Percentiles rank a stretch among this genome's conserved stretches.
phyloP scores from a whole-genome alignment of 257 asterid species.

The Solanum gandarillasii region DNA sequence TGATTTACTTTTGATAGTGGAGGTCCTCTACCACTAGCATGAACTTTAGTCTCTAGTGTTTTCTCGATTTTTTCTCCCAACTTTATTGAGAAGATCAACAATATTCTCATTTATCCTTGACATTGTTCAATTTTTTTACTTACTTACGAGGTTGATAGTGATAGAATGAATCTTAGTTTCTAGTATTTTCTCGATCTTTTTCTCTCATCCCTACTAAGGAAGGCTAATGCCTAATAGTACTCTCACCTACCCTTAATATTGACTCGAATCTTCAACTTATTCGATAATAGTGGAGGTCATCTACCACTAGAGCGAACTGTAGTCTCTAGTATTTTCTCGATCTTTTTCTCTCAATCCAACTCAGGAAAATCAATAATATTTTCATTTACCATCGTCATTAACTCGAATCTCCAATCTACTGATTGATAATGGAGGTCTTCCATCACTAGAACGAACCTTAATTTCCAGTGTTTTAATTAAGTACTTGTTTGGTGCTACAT shows the following conservation, averaged over 20 bases:
- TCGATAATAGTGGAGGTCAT: background rate
- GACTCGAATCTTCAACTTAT: rapidly evolving
- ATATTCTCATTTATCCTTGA: background rate
- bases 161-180: background rate
- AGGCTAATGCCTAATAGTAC: background rate
- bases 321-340: background rate
- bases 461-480: background rate
- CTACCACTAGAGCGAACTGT: background rate
- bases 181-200: background rate
- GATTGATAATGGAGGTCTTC: background rate
- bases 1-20: background rate
- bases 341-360: too few relatives aligned
- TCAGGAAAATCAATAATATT: too few relatives aligned
- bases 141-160: background rate
- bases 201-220: background rate
- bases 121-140: background rate
- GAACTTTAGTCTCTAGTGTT: background rate
- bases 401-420: background rate
- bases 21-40: background rate
- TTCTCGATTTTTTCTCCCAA: background rate
- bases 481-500: background rate
- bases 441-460: background rate
- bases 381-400: background rate
- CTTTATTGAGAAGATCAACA: background rate
- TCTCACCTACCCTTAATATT: background rate